Conservation (phyloP, 1,284 basidiomycete species). For the Sanghuangporus baumii region DNA sequence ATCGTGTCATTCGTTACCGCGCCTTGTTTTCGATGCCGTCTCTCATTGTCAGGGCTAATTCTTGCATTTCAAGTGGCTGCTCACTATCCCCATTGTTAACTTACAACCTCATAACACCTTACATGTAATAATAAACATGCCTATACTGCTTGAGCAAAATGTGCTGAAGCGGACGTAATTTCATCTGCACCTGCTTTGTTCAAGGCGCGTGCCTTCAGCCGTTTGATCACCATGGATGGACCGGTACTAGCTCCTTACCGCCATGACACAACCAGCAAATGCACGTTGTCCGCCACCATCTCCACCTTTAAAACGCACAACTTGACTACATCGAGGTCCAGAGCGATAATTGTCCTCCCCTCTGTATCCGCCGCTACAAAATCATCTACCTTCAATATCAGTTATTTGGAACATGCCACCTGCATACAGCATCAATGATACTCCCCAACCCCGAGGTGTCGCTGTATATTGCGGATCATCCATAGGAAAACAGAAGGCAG, state of each 20-base stretch:
- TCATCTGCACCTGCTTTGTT: too few relatives aligned
- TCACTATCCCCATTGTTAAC: background rate
- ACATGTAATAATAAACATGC: background rate
- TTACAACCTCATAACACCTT: background rate
- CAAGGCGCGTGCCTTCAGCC: too few relatives aligned
- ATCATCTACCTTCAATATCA: background rate
- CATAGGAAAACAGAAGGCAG: conserved; percentile 55
- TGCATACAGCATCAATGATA: background rate
- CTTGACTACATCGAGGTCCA: too few relatives aligned
- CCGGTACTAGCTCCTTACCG: too few relatives aligned
- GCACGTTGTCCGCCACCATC: background rate
- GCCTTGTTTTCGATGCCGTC: background rate
- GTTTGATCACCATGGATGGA: too few relatives aligned
- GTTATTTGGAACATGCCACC: background rate
- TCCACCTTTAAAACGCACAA: too few relatives aligned
- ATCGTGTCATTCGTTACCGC: background rate
- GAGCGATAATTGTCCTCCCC: background rate
- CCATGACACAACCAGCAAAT: too few relatives aligned
- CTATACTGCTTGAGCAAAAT: background rate
- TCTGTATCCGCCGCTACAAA: background rate
- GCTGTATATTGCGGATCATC: conserved; percentile 82
- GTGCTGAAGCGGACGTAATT: background rate
- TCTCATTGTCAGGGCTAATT: conserved; percentile 7
- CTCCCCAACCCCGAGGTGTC: conserved; percentile 33
- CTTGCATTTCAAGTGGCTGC: conserved; percentile 1